These are phyloP conservation scores for Graphium sp. DNA, from an alignment of 2,329 filamentous ascomycete species.

Conservation along the genomic window DNA sequence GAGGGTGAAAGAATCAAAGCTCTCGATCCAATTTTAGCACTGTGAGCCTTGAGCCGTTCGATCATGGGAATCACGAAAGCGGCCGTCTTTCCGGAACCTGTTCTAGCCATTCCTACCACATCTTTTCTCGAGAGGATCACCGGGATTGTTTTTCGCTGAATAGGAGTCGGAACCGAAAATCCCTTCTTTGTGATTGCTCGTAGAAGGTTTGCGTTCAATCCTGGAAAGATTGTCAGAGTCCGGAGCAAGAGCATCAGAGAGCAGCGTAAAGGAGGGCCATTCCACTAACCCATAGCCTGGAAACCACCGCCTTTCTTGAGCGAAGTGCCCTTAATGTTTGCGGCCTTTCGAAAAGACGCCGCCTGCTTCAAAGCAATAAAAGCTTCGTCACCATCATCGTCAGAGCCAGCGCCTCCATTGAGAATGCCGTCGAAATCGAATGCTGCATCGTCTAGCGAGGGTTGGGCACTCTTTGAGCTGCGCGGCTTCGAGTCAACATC, in stretches of 20 bases:
- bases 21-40: constrained; percentile 68
- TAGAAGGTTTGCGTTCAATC: constrained; percentile 64
- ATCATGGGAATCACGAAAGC: constrained; percentile 99
- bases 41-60: constrained; percentile 78
- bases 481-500: constrained; percentile 26
- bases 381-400: constrained; percentile 58
- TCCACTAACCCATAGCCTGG: constrained; percentile 64
- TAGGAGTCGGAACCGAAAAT: constrained; percentile 90
- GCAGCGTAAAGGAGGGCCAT: neutral
- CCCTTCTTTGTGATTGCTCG: constrained; percentile 89
- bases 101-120: constrained; percentile 97
- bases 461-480: constrained; percentile 15
- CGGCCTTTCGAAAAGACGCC: constrained; percentile 70
- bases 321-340: constrained; percentile 67
- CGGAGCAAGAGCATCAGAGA: neutral
- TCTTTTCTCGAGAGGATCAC: constrained; percentile 79
- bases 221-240: constrained; percentile 16
- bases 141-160: constrained; percentile 93
- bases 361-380: constrained; percentile 85
- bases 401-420: constrained; percentile 26
- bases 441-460: constrained; percentile 25
- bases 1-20: constrained; percentile 84
- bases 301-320: constrained; percentile 95
- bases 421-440: constrained; percentile 46
- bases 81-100: constrained; percentile 96